Evolutionary conservation across 139 green algal genomes (phyloP).

Genomic region (Zygnema cylindricum): DNA sequence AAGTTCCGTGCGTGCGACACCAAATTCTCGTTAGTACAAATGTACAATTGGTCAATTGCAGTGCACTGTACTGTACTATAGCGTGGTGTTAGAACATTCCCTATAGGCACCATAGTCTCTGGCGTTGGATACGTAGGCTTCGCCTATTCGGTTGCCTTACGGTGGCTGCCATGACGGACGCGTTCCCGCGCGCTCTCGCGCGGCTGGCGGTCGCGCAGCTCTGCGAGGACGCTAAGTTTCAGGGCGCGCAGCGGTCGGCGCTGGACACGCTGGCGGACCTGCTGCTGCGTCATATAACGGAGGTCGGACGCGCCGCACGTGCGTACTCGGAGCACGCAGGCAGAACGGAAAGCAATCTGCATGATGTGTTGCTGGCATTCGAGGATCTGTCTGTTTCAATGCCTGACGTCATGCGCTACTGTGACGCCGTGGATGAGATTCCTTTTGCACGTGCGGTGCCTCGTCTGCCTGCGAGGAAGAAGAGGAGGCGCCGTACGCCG

Average conservation of each 20-base stretch:
- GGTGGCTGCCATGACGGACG: slow-evolving; percentile 71
- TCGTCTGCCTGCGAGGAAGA: slow-evolving; percentile 28
- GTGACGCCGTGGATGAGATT: slow-evolving; percentile 28
- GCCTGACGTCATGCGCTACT: slow-evolving; percentile 42
- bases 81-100: no score
- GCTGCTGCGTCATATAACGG: slow-evolving; percentile 77
- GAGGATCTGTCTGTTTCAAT: slow-evolving; percentile 75
- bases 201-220: slow-evolving; percentile 72
- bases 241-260: slow-evolving; percentile 76
- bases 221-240: slow-evolving; percentile 72
- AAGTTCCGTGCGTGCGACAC: no score
- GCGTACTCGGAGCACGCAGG: slow-evolving; percentile 79
- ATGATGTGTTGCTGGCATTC: slow-evolving; percentile 78
- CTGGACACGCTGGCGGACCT: slow-evolving; percentile 82
- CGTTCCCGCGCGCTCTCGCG: slow-evolving; percentile 72
- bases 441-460: slow-evolving; percentile 40
- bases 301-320: slow-evolving; percentile 72
- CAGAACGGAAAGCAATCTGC: slow-evolving; percentile 73
- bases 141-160: no score
- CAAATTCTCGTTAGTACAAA: no score
- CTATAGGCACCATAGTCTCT: no score
- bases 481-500: slow-evolving; percentile 14
- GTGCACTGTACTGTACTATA: no score
- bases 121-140: no score
- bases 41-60: no score